Conservation (phyloP, 73 alveolate genomes). For the Urostyla sp. region DNA sequence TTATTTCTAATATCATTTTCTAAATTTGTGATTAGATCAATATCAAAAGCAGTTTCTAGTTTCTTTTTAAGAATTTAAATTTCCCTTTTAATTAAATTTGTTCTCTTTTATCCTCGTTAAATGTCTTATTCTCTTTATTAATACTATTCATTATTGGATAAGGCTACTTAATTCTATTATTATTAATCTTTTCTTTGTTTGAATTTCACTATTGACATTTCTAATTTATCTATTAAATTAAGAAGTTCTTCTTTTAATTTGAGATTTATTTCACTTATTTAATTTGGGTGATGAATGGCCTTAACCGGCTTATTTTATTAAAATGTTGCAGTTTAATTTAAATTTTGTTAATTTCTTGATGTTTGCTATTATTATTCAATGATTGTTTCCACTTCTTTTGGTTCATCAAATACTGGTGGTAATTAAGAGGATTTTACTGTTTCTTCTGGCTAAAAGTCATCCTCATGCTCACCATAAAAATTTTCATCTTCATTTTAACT, state of each 20-base stretch:
- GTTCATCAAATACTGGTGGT: background rate
- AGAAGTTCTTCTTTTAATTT: conserved; percentile 35
- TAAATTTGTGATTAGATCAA: conserved; percentile 10
- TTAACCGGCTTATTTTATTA: conserved; percentile 6
- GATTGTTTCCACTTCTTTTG: background rate
- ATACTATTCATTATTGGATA: background rate
- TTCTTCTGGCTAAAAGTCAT: background rate
- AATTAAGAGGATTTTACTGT: background rate
- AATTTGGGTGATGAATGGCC: background rate
- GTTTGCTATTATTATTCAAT: background rate
- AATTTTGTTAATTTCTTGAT: background rate
- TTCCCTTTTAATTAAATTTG: conserved; percentile 16
- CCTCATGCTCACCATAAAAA: background rate
- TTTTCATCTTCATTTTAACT: conserved; percentile 10
- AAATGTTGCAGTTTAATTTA: conserved; percentile 5
- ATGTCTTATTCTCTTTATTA: conserved; percentile 20
- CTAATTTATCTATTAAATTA: conserved; percentile 19
- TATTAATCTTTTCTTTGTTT: conserved; percentile 41
- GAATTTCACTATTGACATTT: conserved; percentile 26
- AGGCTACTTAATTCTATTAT: background rate
- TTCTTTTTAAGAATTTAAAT: background rate
- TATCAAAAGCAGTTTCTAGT: conserved; percentile 16
- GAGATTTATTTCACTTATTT: conserved; percentile 35
- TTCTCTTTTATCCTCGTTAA: background rate
- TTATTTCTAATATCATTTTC: conserved; percentile 40